phyloP scores from a whole-genome alignment of 352 stramenopile species.

The Globisporangium irregulare region DNA sequence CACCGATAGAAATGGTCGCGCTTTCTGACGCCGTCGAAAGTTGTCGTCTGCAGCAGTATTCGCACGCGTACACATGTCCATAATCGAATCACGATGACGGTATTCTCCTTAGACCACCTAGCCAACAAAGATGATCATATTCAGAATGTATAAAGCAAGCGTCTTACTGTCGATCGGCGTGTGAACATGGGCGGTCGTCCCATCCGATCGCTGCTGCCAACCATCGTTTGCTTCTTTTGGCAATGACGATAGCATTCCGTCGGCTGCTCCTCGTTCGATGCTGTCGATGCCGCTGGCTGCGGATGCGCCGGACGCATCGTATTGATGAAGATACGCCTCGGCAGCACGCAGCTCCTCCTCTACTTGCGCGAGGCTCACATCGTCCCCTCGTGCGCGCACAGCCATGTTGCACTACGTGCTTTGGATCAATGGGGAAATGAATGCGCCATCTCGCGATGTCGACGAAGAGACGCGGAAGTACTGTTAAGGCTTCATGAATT shows the following conservation, averaged over 20 bases:
- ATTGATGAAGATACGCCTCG: constrained; percentile 53
- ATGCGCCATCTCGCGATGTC: background rate
- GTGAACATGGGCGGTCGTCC: background rate
- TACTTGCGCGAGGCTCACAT: constrained; percentile 53
- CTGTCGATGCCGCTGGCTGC: background rate
- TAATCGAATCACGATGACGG: background rate
- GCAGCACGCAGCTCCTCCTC: constrained; percentile 63
- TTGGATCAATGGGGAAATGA: background rate
- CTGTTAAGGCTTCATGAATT: background rate
- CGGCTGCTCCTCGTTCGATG: background rate
- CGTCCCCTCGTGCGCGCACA: background rate
- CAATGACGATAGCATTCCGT: background rate
- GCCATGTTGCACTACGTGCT: background rate
- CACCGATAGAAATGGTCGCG: constrained; percentile 38
- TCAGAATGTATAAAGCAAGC: background rate
- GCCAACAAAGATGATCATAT: background rate
- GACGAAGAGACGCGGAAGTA: constrained; percentile 18
- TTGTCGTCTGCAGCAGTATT: constrained; percentile 8
- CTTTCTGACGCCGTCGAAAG: constrained; percentile 27
- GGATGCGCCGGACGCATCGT: background rate
- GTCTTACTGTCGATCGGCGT: background rate
- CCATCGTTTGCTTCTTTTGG: background rate
- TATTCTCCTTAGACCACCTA: background rate
- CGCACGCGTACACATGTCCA: background rate
- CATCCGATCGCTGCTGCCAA: background rate